Evolutionary conservation across 1,284 basidiomycete species (phyloP).

Genomic region (Fomitopsis palustris): DNA sequence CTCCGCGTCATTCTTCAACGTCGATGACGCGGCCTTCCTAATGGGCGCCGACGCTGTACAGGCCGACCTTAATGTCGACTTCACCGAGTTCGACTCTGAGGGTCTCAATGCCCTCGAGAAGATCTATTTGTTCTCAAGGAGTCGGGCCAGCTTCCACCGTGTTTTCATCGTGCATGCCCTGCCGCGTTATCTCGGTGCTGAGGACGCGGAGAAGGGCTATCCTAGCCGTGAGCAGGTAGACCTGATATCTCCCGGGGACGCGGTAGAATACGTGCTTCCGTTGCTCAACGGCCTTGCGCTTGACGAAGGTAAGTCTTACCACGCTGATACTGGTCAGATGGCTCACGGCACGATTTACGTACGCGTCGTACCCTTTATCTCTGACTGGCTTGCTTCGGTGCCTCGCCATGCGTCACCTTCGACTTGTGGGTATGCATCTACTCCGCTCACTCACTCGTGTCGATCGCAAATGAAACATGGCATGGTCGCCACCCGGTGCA

Average conservation of each 20-base stretch:
- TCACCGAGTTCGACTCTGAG: slow-evolving; percentile 61
- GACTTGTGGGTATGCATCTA: not conserved
- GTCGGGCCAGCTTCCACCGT: slow-evolving; percentile 80
- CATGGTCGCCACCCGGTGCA: not conserved
- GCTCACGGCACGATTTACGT: not conserved
- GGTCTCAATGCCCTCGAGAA: slow-evolving; percentile 84
- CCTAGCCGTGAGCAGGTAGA: slow-evolving; percentile 27
- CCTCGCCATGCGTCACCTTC: not conserved
- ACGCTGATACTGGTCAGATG: not conserved
- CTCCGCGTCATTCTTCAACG: not conserved
- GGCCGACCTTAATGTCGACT: slow-evolving; percentile 24
- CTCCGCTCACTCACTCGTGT: not conserved
- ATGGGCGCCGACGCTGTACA: slow-evolving; percentile 12
- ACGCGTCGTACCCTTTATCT: not conserved
- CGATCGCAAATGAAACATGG: not conserved
- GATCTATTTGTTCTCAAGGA: slow-evolving; percentile 91
- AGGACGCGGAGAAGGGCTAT: slow-evolving; percentile 39
- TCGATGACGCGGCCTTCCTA: slow-evolving; percentile 7
- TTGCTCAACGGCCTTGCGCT: slow-evolving; percentile 84
- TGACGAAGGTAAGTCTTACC: slow-evolving; percentile 70
- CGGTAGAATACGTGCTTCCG: slow-evolving; percentile 92
- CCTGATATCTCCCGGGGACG: slow-evolving; percentile 82
- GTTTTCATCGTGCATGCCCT: slow-evolving; percentile 84
- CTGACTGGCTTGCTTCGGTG: not conserved
- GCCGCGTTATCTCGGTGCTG: slow-evolving; percentile 35